Conservation (phyloP, 306 rosid genomes). For the Fragaria vesca region DNA sequence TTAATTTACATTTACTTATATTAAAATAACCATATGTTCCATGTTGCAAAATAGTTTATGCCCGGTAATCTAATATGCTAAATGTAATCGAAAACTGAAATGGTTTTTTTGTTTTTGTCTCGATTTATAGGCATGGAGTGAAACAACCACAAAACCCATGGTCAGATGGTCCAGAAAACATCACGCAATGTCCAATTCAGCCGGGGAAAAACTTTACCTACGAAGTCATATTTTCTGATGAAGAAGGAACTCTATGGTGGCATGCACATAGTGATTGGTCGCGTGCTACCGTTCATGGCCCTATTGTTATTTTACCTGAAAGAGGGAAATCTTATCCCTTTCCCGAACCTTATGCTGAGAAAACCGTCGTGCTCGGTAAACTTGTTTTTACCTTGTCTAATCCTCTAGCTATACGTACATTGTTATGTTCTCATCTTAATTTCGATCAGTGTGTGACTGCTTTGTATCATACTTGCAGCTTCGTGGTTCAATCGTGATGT, state of each 20-base stretch:
- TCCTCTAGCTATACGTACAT: neutral
- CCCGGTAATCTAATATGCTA: too few species aligned
- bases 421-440: neutral
- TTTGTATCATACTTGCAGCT: neutral
- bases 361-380: constrained; percentile 11
- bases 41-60: too few species aligned
- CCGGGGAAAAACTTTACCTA: constrained; percentile 19
- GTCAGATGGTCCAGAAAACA: constrained; percentile 30
- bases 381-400: too few species aligned
- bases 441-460: neutral
- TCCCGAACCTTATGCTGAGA: constrained; percentile 1
- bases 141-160: constrained; percentile 28
- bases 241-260: constrained; percentile 33
- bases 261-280: constrained; percentile 32
- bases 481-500: neutral
- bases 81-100: too few species aligned
- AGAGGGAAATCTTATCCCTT: neutral
- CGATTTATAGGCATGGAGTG: constrained; percentile 28
- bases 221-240: constrained; percentile 17
- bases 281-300: constrained; percentile 24
- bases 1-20: too few species aligned
- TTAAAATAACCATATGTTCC: neutral
- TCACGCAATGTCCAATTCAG: constrained; percentile 24
- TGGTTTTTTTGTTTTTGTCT: too few species aligned
- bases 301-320: constrained; percentile 13